Evolutionary conservation across 73 alveolate species (phyloP).

Genomic region (Durusdinium trenchii): DNA sequence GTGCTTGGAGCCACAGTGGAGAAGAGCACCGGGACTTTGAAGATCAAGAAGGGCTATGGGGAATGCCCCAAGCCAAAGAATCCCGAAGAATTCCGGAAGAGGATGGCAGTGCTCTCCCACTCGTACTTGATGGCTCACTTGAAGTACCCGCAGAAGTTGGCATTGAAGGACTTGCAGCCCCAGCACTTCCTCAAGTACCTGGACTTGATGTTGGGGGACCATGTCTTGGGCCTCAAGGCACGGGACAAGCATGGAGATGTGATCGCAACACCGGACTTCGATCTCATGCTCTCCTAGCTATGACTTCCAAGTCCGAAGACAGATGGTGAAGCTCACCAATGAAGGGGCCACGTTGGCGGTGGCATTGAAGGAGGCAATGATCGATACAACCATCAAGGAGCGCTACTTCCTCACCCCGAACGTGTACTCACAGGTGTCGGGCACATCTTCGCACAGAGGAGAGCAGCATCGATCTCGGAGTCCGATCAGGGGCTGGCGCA

Average conservation of each 20-base stretch:
- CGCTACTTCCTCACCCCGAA: not conserved
- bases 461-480: not conserved
- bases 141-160: slow-evolving; percentile 3
- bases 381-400: not conserved
- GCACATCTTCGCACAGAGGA: not conserved
- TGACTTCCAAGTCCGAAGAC: slow-evolving; percentile 6
- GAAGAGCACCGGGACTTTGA: slow-evolving; percentile 20
- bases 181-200: not conserved
- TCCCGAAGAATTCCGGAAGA: not conserved
- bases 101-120: not conserved
- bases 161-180: not conserved
- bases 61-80: not conserved
- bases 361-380: not conserved
- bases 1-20: slow-evolving; percentile 12
- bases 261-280: not conserved
- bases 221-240: not conserved
- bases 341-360: not conserved
- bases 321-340: slow-evolving; percentile 12
- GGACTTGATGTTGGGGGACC: slow-evolving; percentile 36
- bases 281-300: not conserved
- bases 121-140: not conserved
- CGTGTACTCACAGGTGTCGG: not conserved
- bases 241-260: not conserved
- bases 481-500: not conserved
- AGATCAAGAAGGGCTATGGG: not conserved